Evolutionary conservation across 805 yeast genomes (phyloP), one percentile per base, ranked within the genome.

Genomic region (Starmerella tilneyi): DNA sequence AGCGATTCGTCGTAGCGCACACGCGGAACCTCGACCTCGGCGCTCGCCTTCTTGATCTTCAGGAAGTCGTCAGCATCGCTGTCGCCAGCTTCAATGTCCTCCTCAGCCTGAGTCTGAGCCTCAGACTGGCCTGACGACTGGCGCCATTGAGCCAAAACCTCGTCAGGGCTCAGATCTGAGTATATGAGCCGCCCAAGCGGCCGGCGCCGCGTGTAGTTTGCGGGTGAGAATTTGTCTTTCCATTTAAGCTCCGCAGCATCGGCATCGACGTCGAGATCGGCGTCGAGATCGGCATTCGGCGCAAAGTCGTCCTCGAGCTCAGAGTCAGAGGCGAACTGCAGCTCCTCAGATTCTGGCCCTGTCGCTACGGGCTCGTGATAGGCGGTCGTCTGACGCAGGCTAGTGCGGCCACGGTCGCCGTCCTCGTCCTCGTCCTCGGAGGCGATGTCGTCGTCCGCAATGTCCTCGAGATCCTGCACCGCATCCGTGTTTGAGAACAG

Each of bases 151-250:
- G 46, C 41, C 11, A 58, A 42, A 7, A 63, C 57, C 20, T 63
- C 64, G 2, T 65, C 69, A 0, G 96, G 88, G 11, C 85, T 70
- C 54, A 84, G 81, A 46, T 80, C 78, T 75, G 82, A 71, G 62
- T 92, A 89, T 4, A 92, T 67, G 45, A 89, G 66, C 58, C 82
- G 84, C 55, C 80, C 78, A 50, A 89, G 75, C 61, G 89, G 84
- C 88, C 94, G 84, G 74, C 56, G 65, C 70, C 59, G 63, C 67
- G 47, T 65, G 59, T 5, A 73, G 53, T n/a, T 80, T 74, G 50
- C 74, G 68, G 47, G 83, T 67, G 54, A 72, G 78, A 4, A 76
- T 31, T 46, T 47, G 21, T 49, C 51, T 49, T 53, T 55, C 57
- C 57, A 51, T n/a, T 49, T 47, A 13, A 46, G 47, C 29, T 49